Conservation (phyloP, 73 alveolate genomes). For the Breviolum minutum region DNA sequence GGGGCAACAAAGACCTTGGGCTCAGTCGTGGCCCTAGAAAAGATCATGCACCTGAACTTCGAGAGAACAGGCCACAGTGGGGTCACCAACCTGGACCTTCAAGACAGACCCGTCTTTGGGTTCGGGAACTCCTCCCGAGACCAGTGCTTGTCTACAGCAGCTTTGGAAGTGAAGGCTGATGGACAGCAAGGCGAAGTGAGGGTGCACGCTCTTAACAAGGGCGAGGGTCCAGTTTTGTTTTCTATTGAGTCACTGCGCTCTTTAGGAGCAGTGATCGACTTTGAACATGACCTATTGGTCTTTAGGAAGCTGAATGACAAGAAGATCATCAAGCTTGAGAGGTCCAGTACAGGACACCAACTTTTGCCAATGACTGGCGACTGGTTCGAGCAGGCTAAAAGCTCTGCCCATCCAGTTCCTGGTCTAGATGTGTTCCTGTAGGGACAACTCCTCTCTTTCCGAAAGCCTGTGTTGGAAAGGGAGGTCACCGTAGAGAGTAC, state of each 20-base stretch:
- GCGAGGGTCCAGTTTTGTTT: not conserved
- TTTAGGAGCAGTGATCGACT: not conserved
- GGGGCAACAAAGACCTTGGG: not conserved
- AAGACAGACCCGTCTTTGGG: not conserved
- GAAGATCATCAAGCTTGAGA: not conserved
- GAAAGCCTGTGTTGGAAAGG: not conserved
- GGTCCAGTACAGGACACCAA: not conserved
- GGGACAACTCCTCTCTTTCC: not conserved
- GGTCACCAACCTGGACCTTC: not conserved
- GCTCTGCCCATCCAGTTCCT: not conserved
- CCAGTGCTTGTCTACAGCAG: not conserved
- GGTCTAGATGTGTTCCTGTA: not conserved
- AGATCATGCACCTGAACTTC: not conserved
- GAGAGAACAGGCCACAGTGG: not conserved
- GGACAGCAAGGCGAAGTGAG: not conserved
- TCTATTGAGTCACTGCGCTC: not conserved
- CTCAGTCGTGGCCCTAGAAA: not conserved
- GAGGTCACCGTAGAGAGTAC: no score
- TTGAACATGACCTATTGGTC: not conserved
- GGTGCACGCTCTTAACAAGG: not conserved
- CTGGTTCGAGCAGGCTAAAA: not conserved
- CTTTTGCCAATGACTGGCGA: not conserved
- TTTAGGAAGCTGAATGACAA: not conserved
- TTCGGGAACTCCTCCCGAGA: not conserved
- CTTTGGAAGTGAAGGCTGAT: not conserved